Evolutionary conservation across 495 filamentous ascomycete species (phyloP).

Genomic region (Corynascus novoguineensis): DNA sequence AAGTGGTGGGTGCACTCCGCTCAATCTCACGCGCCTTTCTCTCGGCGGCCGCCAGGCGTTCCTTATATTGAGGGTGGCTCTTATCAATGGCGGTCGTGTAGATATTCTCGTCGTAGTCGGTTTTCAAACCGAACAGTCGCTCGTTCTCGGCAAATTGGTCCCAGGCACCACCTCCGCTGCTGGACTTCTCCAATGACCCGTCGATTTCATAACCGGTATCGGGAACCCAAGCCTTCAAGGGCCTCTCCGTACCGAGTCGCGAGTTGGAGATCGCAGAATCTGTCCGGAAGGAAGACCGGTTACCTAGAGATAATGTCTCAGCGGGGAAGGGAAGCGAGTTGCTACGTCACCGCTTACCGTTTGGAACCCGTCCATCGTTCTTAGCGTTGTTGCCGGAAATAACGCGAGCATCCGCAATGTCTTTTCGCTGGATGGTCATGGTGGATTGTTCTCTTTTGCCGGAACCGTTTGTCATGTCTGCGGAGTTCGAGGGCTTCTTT

Average conservation of each 20-base stretch:
- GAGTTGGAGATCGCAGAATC: constrained; percentile 83
- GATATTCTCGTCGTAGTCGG: constrained; percentile 84
- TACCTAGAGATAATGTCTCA: constrained; percentile 23
- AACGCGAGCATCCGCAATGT: constrained; percentile 63
- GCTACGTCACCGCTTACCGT: constrained; percentile 54
- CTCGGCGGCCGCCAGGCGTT: constrained; percentile 69
- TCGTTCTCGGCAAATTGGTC: constrained; percentile 94
- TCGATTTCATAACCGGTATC: constrained; percentile 55
- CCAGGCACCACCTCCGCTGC: constrained; percentile 53
- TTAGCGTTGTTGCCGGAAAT: constrained; percentile 43
- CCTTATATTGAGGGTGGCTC: constrained; percentile 70
- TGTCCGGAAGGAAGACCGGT: constrained; percentile 64
- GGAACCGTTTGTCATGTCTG: constrained; percentile 40
- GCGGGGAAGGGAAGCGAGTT: not conserved
- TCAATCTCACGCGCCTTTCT: constrained; percentile 89
- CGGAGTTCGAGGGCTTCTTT: constrained; percentile 40
- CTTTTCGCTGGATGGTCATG: constrained; percentile 76
- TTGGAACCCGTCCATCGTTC: constrained; percentile 50
- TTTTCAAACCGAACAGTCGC: constrained; percentile 76
- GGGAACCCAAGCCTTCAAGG: constrained; percentile 82
- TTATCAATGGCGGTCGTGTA: constrained; percentile 91
- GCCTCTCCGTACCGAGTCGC: constrained; percentile 61
- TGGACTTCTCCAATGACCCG: constrained; percentile 60
- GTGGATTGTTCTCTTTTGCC: constrained; percentile 44
- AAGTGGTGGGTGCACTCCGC: constrained; percentile 56